Percentiles rank a stretch among this genome's conserved stretches.
phyloP scores from a whole-genome alignment of 176 grass and related monocot species.

The Cymbopogon citratus region DNA sequence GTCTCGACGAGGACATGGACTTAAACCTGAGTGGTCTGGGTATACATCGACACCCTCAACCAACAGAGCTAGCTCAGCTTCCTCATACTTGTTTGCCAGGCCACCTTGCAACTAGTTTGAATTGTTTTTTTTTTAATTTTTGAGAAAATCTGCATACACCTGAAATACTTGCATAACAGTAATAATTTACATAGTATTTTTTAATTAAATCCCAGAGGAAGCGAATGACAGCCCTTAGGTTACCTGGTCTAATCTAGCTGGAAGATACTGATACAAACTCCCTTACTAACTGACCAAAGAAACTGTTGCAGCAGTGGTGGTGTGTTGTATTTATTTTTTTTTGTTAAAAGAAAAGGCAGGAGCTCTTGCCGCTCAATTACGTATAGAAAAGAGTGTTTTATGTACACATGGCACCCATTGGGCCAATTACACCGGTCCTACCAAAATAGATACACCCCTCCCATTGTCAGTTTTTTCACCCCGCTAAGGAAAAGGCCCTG shows the following conservation, averaged over 20 bases:
- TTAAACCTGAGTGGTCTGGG: neutral
- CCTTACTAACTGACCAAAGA: neutral
- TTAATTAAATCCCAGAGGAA: neutral
- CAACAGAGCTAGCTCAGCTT: neutral
- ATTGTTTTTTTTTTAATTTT: neutral
- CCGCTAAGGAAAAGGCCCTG: too few relatives aligned
- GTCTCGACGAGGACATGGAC: neutral
- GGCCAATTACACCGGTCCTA: too few relatives aligned
- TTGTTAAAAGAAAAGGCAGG: too few relatives aligned
- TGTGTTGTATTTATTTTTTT: neutral
- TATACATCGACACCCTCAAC: neutral
- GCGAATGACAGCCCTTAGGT: neutral
- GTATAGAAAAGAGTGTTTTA: too few relatives aligned
- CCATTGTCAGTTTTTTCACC: too few relatives aligned
- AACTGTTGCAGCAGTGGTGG: neutral
- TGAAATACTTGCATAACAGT: neutral
- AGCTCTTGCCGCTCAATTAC: too few relatives aligned
- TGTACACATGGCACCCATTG: too few relatives aligned
- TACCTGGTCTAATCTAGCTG: neutral
- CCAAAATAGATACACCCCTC: too few relatives aligned
- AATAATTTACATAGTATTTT: neutral
- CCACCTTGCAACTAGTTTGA: conserved; percentile 12
- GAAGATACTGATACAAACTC: neutral
- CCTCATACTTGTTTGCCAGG: neutral
- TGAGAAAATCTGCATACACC: neutral